Percentiles rank a stretch among this genome's conserved stretches.
These are phyloP conservation scores for Helichrysum umbraculigerum DNA, from an alignment of 129 eudicot species.

Conservation along the genomic window DNA sequence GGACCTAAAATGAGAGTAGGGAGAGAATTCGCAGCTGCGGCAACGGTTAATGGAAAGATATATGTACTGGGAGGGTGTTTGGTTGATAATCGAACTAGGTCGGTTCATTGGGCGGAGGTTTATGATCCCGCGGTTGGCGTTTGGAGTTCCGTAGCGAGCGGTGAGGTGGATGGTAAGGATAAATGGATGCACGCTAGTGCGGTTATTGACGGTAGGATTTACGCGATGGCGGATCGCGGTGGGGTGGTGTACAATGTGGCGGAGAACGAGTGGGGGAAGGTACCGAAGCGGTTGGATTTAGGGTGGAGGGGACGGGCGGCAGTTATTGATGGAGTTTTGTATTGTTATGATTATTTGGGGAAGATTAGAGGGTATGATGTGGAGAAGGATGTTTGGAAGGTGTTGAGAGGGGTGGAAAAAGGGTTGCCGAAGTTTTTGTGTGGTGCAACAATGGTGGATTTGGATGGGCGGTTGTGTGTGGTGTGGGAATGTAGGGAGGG, in stretches of 20 bases:
- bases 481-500: conserved; percentile 76
- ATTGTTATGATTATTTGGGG: conserved; percentile 93
- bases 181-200: conserved; percentile 97
- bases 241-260: conserved; percentile 72
- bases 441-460: conserved; percentile 86
- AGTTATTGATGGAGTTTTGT: conserved; percentile 68
- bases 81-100: conserved; percentile 62
- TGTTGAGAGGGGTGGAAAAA: conserved; percentile 68
- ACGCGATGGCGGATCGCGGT: conserved; percentile 96
- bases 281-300: conserved; percentile 69
- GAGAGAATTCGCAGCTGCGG: conserved; percentile 83
- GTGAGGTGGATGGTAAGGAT: conserved; percentile 66
- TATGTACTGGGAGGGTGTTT: conserved; percentile 90
- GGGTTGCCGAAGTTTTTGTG: conserved; percentile 90
- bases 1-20: conserved; percentile 87
- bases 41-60: conserved; percentile 52
- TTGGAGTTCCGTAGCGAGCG: conserved; percentile 58
- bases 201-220: conserved; percentile 59
- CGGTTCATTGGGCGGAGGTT: conserved; percentile 85
- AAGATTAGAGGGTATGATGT: conserved; percentile 86
- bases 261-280: conserved; percentile 62
- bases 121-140: conserved; percentile 57
- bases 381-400: conserved; percentile 73
- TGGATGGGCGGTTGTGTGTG: conserved; percentile 79
- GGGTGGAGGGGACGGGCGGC: conserved; percentile 92